These are phyloP conservation scores for Fusarium sp. DNA, from an alignment of 2,329 filamentous ascomycete species.

Conservation along the genomic window DNA sequence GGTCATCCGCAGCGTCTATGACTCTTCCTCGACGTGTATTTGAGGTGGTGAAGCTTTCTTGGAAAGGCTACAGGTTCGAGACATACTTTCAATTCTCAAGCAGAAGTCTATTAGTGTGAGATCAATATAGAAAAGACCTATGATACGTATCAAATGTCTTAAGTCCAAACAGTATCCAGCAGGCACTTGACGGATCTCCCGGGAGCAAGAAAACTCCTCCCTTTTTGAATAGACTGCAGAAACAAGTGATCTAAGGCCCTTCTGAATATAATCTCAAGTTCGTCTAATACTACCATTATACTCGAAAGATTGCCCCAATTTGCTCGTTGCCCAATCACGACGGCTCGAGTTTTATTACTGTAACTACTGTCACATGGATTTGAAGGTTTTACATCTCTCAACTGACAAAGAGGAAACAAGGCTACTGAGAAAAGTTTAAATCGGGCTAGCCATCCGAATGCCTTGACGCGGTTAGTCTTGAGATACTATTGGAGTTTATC, in stretches of 20 bases:
- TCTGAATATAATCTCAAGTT: neutral
- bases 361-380: neutral
- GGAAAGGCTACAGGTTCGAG: accelerated
- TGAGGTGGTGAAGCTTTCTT: accelerated
- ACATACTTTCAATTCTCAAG: neutral
- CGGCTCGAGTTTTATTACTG: no score
- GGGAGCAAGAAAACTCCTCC: neutral
- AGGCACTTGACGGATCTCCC: neutral
- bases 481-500: neutral
- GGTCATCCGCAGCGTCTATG: neutral
- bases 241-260: neutral
- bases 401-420: neutral
- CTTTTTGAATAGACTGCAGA: accelerated
- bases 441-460: neutral
- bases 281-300: neutral
- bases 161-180: no score
- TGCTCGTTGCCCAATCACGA: no score
- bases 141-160: neutral
- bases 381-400: neutral
- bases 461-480: neutral
- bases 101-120: neutral
- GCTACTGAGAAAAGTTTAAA: neutral
- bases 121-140: neutral
- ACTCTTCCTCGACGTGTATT: accelerated
- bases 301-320: neutral